These are phyloP conservation scores for Castanospermum australe DNA, from an alignment of 306 rosid species.

Conservation along the genomic window DNA sequence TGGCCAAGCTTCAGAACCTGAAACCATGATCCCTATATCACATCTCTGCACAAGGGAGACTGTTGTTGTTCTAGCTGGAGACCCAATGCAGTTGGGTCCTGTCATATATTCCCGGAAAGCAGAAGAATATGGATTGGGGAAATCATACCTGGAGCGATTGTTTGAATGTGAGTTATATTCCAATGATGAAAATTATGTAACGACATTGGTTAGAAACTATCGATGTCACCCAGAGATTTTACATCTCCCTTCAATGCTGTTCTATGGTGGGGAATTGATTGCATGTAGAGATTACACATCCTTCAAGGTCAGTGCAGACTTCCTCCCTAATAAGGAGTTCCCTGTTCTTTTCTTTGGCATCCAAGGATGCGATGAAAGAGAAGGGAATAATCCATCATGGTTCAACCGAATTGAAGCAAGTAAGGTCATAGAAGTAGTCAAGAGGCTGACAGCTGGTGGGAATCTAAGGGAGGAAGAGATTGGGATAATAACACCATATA, in stretches of 20 bases:
- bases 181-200: constrained; percentile 58
- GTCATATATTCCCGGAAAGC: constrained; percentile 76
- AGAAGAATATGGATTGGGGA: constrained; percentile 57
- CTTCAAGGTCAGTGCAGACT: constrained; percentile 35
- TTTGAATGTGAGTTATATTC: constrained; percentile 50
- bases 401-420: constrained; percentile 90
- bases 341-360: constrained; percentile 90
- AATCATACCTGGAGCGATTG: constrained; percentile 81
- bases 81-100: constrained; percentile 94
- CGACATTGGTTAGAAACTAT: constrained; percentile 68
- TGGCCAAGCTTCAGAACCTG: constrained; percentile 98
- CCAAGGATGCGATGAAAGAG: constrained; percentile 98
- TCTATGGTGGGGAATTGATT: constrained; percentile 68
- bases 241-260: constrained; percentile 72
- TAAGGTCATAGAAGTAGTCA: constrained; percentile 67
- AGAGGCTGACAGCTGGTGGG: constrained; percentile 45
- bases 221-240: constrained; percentile 88
- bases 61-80: constrained; percentile 94
- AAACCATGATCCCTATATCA: constrained; percentile 78
- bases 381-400: constrained; percentile 98
- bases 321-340: constrained; percentile 78
- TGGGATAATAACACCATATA: constrained; percentile 89
- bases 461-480: constrained; percentile 61
- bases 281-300: constrained; percentile 67
- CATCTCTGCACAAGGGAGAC: constrained; percentile 61